These are phyloP conservation scores for Bifiguratus adelaidae DNA, from an alignment of 192 early-diverging fungal species.

Conservation along the genomic window DNA sequence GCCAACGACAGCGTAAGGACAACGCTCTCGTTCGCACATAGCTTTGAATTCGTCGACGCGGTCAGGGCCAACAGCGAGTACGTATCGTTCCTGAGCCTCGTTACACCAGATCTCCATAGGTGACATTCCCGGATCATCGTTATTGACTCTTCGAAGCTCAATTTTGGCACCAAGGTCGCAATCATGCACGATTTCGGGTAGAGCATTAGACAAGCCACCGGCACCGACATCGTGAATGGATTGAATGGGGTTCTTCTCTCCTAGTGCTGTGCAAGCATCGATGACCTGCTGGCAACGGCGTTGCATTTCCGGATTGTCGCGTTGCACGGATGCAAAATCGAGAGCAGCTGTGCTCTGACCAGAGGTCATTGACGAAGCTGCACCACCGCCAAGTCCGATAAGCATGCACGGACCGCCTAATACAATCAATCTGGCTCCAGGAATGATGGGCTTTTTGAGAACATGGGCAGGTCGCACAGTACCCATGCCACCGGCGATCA, in stretches of 20 bases:
- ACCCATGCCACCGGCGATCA: conserved; percentile 97
- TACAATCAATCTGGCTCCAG: conserved; percentile 76
- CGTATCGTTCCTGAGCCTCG: conserved; percentile 98
- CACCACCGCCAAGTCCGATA: conserved; percentile 98
- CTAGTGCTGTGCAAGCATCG: conserved; percentile 82
- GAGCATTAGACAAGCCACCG: conserved; percentile 95
- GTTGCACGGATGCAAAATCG: conserved; percentile 97
- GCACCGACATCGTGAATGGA: conserved; percentile 99
- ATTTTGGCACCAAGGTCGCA: conserved; percentile 81
- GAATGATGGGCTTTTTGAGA: conserved; percentile 74
- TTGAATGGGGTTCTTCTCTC: conserved; percentile 75
- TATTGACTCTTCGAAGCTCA: conserved; percentile 84
- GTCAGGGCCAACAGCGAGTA: conserved; percentile 76
- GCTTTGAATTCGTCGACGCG: conserved; percentile 54
- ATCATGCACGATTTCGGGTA: conserved; percentile 98
- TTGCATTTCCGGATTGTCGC: conserved; percentile 99
- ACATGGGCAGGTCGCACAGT: conserved; percentile 84
- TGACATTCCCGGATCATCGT: conserved; percentile 85
- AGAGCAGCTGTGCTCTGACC: conserved; percentile 81
- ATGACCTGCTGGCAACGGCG: conserved; percentile 95
- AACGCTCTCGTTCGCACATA: conserved; percentile 85
- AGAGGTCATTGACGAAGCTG: conserved; percentile 89
- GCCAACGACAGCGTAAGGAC: conserved; percentile 86
- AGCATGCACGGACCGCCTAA: conserved; percentile 97
- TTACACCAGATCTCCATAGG: conserved; percentile 99